These are phyloP conservation scores for Aspergillus fructus DNA, from an alignment of 2,329 filamentous ascomycete species.

Conservation along the genomic window DNA sequence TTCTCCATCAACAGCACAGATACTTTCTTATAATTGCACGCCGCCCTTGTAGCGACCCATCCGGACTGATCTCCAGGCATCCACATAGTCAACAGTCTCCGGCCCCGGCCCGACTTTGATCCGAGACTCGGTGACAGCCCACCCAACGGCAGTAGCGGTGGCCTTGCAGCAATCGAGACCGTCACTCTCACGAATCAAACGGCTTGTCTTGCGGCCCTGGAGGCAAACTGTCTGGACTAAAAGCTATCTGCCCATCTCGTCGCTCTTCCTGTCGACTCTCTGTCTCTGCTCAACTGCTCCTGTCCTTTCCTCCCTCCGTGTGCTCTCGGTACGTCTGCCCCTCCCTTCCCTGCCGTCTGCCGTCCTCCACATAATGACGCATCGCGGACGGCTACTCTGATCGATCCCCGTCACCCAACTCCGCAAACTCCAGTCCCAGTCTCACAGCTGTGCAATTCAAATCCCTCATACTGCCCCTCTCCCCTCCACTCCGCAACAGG, in stretches of 20 bases:
- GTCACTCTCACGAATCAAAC: constrained; percentile 8
- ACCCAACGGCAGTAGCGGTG: neutral
- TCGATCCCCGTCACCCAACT: constrained; percentile 9
- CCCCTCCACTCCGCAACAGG: constrained; percentile 25
- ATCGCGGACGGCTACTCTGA: constrained; percentile 24
- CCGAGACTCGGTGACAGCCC: constrained; percentile 12
- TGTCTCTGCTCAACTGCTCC: constrained; percentile 9
- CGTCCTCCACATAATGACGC: constrained; percentile 35
- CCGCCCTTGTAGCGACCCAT: neutral
- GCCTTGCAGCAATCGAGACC: constrained; percentile 25
- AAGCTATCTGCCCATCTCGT: neutral
- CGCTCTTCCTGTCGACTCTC: neutral
- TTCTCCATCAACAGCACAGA: too few species aligned
- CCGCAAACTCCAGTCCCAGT: constrained; percentile 16
- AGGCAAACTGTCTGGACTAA: constrained; percentile 16
- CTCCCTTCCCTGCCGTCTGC: constrained; percentile 3
- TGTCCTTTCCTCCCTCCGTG: neutral
- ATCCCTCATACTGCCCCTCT: constrained; percentile 20
- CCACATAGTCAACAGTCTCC: constrained; percentile 1
- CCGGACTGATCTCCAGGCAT: constrained; percentile 8
- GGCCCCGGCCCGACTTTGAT: constrained; percentile 17
- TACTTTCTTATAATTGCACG: too few species aligned
- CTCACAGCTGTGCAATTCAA: constrained; percentile 13
- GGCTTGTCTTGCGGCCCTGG: constrained; percentile 14
- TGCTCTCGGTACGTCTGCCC: constrained; percentile 4